Conservation (phyloP, 129 eudicot genomes). For the Flaveria sonorensis region DNA sequence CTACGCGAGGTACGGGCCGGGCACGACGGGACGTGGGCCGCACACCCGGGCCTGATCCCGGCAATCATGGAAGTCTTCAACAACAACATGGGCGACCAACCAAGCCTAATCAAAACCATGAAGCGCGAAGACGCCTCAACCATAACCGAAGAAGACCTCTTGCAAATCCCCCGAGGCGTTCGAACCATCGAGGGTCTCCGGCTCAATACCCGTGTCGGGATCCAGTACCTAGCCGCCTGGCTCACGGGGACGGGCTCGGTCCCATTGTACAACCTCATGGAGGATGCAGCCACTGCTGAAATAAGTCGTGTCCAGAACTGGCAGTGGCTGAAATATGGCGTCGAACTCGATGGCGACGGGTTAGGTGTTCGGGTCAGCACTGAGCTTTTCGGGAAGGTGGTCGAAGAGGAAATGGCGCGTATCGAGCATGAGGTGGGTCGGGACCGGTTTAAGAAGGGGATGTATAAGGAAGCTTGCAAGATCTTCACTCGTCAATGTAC, state of each 20-base stretch:
- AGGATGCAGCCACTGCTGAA: constrained; percentile 96
- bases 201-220: constrained; percentile 88
- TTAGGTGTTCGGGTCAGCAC: constrained; percentile 57
- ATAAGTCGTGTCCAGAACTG: constrained; percentile 93
- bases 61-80: constrained; percentile 79
- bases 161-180: constrained; percentile 74
- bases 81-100: constrained; percentile 56
- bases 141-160: constrained; percentile 69
- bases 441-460: constrained; percentile 71
- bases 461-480: constrained; percentile 79
- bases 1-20: constrained; percentile 83
- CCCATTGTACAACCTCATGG: constrained; percentile 94
- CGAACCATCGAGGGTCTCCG: constrained; percentile 89
- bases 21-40: constrained; percentile 98
- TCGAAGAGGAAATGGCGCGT: constrained; percentile 83
- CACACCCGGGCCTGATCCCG: constrained; percentile 94
- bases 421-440: constrained; percentile 74
- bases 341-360: constrained; percentile 77
- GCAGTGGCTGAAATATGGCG: constrained; percentile 89
- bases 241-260: constrained; percentile 89
- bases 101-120: constrained; percentile 66
- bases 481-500: constrained; percentile 72
- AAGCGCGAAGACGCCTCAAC: constrained; percentile 64
- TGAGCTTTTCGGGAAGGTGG: constrained; percentile 76
- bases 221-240: constrained; percentile 92